A percentile compares a stretch with the other conserved stretches of the same genome.
Evolutionary conservation across 495 filamentous ascomycete species (phyloP).

Genomic region (Choiromyces venosus): DNA sequence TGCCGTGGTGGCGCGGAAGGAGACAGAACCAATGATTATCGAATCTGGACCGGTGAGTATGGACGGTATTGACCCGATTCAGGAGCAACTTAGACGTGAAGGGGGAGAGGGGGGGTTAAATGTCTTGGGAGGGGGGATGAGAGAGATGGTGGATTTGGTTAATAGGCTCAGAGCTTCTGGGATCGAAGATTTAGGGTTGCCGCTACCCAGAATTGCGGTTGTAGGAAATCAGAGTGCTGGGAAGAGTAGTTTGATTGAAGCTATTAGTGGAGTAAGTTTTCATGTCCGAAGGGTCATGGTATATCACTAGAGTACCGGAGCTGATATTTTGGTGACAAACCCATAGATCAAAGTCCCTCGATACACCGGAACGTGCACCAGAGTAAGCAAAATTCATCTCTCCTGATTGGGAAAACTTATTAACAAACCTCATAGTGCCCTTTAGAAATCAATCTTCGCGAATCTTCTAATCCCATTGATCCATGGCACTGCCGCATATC

Average conservation of each 20-base stretch:
- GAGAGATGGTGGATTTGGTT: slow-evolving; percentile 41
- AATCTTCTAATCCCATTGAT: slow-evolving; percentile 18
- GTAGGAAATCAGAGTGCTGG: slow-evolving; percentile 44
- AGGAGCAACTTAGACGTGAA: slow-evolving; percentile 8
- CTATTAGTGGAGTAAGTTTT: slow-evolving; percentile 40
- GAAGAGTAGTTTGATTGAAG: slow-evolving; percentile 43
- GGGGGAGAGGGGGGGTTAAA: slow-evolving; percentile 24
- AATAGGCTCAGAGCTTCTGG: slow-evolving; percentile 40
- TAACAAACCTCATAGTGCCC: slow-evolving; percentile 34
- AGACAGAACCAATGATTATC: not conserved
- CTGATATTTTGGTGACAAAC: slow-evolving; percentile 5
- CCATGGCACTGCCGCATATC: slow-evolving; percentile 41
- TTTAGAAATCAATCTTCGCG: slow-evolving; percentile 42
- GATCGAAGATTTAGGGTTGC: slow-evolving; percentile 40
- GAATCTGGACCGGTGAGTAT: not conserved
- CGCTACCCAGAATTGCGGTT: slow-evolving; percentile 41
- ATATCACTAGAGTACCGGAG: slow-evolving; percentile 1
- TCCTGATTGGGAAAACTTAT: not conserved
- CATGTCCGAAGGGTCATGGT: not conserved
- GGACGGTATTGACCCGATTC: not conserved
- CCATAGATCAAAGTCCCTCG: slow-evolving; percentile 39
- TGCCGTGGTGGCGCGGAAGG: not conserved
- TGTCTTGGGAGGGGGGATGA: slow-evolving; percentile 40
- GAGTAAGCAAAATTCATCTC: slow-evolving; percentile 19
- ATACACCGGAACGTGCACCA: slow-evolving; percentile 40